These are phyloP conservation scores for Davidsoniella australis DNA, from an alignment of 2,329 filamentous ascomycete species.

Conservation along the genomic window DNA sequence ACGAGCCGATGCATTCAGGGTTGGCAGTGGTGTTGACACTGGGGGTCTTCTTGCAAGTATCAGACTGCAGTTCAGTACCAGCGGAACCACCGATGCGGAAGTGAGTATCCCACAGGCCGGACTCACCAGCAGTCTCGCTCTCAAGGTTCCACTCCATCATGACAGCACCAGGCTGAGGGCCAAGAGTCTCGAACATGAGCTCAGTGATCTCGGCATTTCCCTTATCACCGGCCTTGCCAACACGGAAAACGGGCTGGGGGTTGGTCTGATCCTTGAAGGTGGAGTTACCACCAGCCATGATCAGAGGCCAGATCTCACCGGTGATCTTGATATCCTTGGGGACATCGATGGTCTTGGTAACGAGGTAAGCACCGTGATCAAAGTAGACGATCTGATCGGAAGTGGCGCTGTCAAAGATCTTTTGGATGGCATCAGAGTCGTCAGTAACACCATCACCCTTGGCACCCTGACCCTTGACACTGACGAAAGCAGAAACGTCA, in stretches of 20 bases:
- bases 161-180: slow-evolving; percentile 71
- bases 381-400: slow-evolving; percentile 54
- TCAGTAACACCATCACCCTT: slow-evolving; percentile 78
- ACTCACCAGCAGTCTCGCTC: slow-evolving; percentile 46
- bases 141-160: slow-evolving; percentile 84
- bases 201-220: slow-evolving; percentile 80
- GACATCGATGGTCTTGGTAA: slow-evolving; percentile 52
- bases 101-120: slow-evolving; percentile 90
- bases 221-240: slow-evolving; percentile 59
- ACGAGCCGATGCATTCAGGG: slow-evolving; percentile 54
- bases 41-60: slow-evolving; percentile 65
- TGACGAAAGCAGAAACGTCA: slow-evolving; percentile 54
- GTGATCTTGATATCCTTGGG: slow-evolving; percentile 73
- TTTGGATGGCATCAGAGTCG: slow-evolving; percentile 72
- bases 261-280: slow-evolving; percentile 59
- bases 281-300: slow-evolving; percentile 59
- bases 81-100: slow-evolving; percentile 77
- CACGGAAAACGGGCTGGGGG: slow-evolving; percentile 69
- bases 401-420: slow-evolving; percentile 50
- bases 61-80: slow-evolving; percentile 66
- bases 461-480: slow-evolving; percentile 66
- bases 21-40: slow-evolving; percentile 42
- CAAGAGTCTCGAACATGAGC: slow-evolving; percentile 68
- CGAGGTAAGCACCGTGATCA: slow-evolving; percentile 55
- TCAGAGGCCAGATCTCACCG: slow-evolving; percentile 79